Evolutionary conservation across 176 grass and related monocot genomes (phyloP), one percentile per base, ranked within the genome.

Genomic region (Coix lacrymajobi): DNA sequence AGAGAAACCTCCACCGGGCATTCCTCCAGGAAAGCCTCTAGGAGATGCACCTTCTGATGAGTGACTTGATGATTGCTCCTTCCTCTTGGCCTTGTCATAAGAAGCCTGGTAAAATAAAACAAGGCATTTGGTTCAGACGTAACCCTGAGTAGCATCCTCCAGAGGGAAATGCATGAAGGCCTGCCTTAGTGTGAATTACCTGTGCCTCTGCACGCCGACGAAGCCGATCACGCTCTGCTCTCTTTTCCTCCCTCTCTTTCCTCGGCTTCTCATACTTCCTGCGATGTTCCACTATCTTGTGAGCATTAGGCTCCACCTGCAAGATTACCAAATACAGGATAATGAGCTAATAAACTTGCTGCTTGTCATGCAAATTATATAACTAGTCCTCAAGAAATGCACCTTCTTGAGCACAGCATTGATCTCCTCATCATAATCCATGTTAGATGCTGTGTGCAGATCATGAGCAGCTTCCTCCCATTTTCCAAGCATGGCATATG

Each of bases 341-440:
- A 33, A 39, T 66, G 17, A 73, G 46, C 32, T 65, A 70, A 15
- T 16, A 15, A 58, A n/a, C n/a, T n/a, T n/a, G n/a, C n/a, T n/a
- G 2, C 19, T 34, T 56, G 46, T 4, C 3, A 49, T 48, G 81
- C 20, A 89, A 41, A 83, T 33, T 25, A 15, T 32, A 3, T 22
- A 62, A 31, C 32, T 58, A 84, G 8, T 36, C 31, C 25, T 9
- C 7, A 40, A 71, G 15, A 77, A 16, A 45, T 34, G 36, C 6
- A 97, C 96, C 92, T 91, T 98, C 79, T 93, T 98, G 7, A 98
- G 85, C 62, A 92, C 88, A 91, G 87, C 88, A 79, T 64, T 91
- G 76, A 98, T 98, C 89, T 98, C 96, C 83, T 98, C 96, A 66
- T 98, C 92, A 37, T 88, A 98, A 83, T 98, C 96, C 75, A 98